Base-by-base conservation (phyloP, 768 basidiomycete species). In the Calocybe gangraenosa region DNA sequence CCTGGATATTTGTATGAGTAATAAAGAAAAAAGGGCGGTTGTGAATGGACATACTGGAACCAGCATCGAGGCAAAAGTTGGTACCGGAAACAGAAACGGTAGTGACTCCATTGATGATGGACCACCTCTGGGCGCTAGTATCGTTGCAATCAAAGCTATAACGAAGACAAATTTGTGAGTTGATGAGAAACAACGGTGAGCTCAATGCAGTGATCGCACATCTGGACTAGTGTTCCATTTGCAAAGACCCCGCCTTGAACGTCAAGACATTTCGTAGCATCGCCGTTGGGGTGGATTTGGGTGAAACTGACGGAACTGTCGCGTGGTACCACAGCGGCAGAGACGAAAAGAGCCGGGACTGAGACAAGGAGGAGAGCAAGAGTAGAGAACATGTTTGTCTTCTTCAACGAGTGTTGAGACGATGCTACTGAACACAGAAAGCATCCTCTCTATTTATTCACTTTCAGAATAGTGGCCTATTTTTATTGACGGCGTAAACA, bases 61-160 rank as follows among this genome's bases (percentile, higher is more conserved):
- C 63, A 25, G 66, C 62, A 34, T 66, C 66, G 28, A 68, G 56
- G 39, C 66, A 65, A 47, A 61, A 68, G n/a, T 60, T 59, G 2
- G 64, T 61, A 2, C 60, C 63, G 8, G 58, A 58, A 3, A 65
- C 36, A 25, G 51, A 53, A 34, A 68, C 55, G 35, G 58, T 57
- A 15, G 62, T 65, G 22, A 37, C 46, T 15, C 58, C 66, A 10
- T 43, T 40, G 13, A 41, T 55, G 20, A 67, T 40, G 9, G 54
- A 15, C 65, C 66, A 68, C 17, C 58, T 42, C 31, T 66, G 65
- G 3, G 60, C 61, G 13, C 14, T 7, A n/a, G 34, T 35, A 5
- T 14, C 34, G n/a, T 35, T 35, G 34, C 34, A 35, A 14, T 18
- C 34, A 18, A 7, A 35, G 14, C 34, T 35, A 14, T n/a, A 7